Base-by-base conservation (phyloP, 768 basidiomycete species). In the Rossbeevera mucosa region DNA sequence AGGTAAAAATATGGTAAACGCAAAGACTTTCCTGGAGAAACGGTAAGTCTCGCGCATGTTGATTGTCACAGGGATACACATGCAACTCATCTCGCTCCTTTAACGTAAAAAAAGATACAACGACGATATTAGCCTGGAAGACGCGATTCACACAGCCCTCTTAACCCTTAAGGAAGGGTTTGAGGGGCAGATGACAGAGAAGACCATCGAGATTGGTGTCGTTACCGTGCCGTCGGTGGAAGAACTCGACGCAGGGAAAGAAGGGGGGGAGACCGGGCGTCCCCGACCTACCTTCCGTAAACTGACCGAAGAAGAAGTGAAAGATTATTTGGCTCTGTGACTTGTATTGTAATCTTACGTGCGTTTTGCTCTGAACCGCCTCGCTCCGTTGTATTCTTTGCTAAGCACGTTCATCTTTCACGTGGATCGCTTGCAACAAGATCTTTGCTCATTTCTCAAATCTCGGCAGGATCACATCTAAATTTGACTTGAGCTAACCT, bases 101-200 rank as follows among this genome's bases (percentile, higher is more conserved):
- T 54, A 51, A 59, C 61, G 58, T 65, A 53, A 71, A 97, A 94
- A 48, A 69, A 97, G 94, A 67, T 98, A 97, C 74, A 97, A 95
- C 73, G 95, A 99, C 73, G 95, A 98, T 66, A 95, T 99, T 68
- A 96, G 94, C 63, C 76, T 98, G 52, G 95, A 97, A 73, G 96
- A 97, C 69, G 96, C 95, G 29, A 98, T 98, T 59, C 96, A 99
- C 72, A 99, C 96, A 12, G 96, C 96, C 29, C 82, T 99, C 25
- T 74, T 99, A 59, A 99, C 96, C 30, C 77, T 98, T 59, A 98
- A 99, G 74, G 96, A 98, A 73, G 94, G 96, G 4, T 99, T 98
- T 63, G 96, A 99, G 72, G 96, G 96, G n/a, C 91, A 97, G 67
- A 97, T 99, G 95, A 97, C 95, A 25, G 96, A 97, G 74, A 94